These are phyloP conservation scores for Aschersonia sp. DNA, from an alignment of 2,329 filamentous ascomycete species.

Conservation along the genomic window DNA sequence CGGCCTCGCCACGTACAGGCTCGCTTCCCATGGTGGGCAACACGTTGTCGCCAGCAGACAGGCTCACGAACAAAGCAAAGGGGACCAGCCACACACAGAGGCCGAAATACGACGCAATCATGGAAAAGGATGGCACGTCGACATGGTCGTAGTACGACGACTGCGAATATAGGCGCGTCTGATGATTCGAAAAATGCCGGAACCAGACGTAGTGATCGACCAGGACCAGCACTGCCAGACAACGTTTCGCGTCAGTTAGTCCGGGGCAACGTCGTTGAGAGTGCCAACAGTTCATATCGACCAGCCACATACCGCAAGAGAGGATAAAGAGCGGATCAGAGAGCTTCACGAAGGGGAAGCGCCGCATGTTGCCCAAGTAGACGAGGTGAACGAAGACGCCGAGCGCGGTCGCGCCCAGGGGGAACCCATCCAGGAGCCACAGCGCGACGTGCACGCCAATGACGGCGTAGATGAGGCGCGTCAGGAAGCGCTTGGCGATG, in stretches of 20 bases:
- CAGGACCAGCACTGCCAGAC: conserved; percentile 56
- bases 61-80: conserved; percentile 85
- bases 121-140: conserved; percentile 68
- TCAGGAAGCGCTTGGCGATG: conserved; percentile 74
- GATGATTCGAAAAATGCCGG: conserved; percentile 64
- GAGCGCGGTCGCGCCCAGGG: conserved; percentile 57
- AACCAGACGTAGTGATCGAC: conserved; percentile 95
- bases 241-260: neutral
- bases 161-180: conserved; percentile 41
- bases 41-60: conserved; percentile 90
- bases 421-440: conserved; percentile 73
- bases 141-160: conserved; percentile 48
- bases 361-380: conserved; percentile 74
- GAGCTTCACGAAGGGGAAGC: conserved; percentile 66
- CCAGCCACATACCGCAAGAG: conserved; percentile 52
- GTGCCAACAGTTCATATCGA: neutral
- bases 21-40: conserved; percentile 77
- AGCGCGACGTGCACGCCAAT: conserved; percentile 63
- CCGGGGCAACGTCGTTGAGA: neutral
- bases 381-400: conserved; percentile 70
- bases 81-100: conserved; percentile 94
- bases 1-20: conserved; percentile 28
- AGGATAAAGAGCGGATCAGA: conserved; percentile 74
- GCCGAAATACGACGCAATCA: conserved; percentile 93
- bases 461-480: conserved; percentile 70